Conservation (phyloP, 768 basidiomycete species). For the Suillus luteus region DNA sequence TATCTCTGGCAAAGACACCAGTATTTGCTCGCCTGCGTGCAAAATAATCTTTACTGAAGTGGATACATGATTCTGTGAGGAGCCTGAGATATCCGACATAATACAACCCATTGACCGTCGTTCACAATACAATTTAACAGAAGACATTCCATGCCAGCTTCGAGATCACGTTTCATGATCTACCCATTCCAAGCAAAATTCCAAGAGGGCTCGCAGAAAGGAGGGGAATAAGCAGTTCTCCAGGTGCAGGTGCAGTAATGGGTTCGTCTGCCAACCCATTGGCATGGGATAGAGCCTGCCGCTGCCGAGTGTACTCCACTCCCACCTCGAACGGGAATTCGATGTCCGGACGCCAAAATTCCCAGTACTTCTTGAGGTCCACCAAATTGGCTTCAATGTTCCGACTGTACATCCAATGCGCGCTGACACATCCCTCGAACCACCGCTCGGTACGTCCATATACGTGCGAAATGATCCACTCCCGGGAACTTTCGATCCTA, state of each 20-base stretch:
- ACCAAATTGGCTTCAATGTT: slow-evolving; percentile 26
- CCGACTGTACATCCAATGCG: slow-evolving; percentile 30
- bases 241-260: slow-evolving; percentile 1
- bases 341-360: slow-evolving; percentile 26
- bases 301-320: slow-evolving; percentile 7
- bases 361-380: slow-evolving; percentile 28
- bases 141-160: neutral
- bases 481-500: slow-evolving; percentile 17
- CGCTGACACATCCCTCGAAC: slow-evolving; percentile 31
- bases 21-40: neutral
- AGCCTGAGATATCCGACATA: neutral
- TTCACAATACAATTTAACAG: slow-evolving; percentile 1
- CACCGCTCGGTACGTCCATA: slow-evolving; percentile 34
- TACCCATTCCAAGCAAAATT: slow-evolving; percentile 5
- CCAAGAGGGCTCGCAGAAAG: slow-evolving; percentile 7
- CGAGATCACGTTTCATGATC: neutral
- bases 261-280: slow-evolving; percentile 4
- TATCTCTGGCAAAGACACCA: neutral
- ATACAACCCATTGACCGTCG: neutral
- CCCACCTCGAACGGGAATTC: slow-evolving; percentile 22
- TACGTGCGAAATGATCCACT: slow-evolving; percentile 32
- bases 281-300: neutral
- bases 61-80: neutral
- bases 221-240: slow-evolving; percentile 2
- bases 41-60: neutral